Evolutionary conservation across 306 rosid genomes (phyloP).

Genomic region (Calophaca sinica): DNA sequence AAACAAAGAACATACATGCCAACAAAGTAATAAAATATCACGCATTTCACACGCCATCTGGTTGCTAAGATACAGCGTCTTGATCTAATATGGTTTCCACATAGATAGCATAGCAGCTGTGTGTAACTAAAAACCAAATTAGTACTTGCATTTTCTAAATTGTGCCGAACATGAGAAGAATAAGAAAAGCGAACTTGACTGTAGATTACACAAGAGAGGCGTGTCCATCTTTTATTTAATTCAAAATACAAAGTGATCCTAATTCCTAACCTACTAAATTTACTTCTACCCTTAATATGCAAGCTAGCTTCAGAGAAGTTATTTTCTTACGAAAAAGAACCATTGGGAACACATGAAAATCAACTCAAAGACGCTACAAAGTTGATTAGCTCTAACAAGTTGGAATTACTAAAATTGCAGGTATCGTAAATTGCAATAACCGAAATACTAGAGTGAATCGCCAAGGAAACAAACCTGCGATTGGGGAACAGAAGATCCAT

Average conservation of each 20-base stretch:
- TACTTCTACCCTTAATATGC: background rate
- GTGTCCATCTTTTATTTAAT: background rate
- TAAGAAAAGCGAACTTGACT: background rate
- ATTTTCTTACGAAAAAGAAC: background rate
- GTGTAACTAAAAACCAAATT: background rate
- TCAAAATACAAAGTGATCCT: background rate
- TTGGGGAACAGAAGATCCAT: slow-evolving; percentile 56
- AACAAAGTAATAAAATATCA: no score
- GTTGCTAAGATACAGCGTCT: background rate
- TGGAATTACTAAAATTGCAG: background rate
- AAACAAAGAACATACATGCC: slow-evolving; percentile 8
- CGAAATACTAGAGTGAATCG: slow-evolving; percentile 16
- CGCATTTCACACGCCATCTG: background rate
- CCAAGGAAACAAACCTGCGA: slow-evolving; percentile 65
- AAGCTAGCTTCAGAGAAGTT: background rate
- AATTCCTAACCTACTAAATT: background rate
- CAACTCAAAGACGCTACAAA: slow-evolving; percentile 23
- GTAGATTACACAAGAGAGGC: background rate
- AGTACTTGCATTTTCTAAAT: slow-evolving; percentile 17
- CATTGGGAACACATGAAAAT: slow-evolving; percentile 1
- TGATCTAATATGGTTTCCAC: slow-evolving; percentile 22
- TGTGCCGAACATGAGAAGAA: background rate
- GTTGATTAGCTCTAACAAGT: background rate
- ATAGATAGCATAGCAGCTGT: background rate
- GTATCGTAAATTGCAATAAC: background rate